Evolutionary conservation across 139 green algal genomes (phyloP).

Genomic region (Yamagishiella unicocca): DNA sequence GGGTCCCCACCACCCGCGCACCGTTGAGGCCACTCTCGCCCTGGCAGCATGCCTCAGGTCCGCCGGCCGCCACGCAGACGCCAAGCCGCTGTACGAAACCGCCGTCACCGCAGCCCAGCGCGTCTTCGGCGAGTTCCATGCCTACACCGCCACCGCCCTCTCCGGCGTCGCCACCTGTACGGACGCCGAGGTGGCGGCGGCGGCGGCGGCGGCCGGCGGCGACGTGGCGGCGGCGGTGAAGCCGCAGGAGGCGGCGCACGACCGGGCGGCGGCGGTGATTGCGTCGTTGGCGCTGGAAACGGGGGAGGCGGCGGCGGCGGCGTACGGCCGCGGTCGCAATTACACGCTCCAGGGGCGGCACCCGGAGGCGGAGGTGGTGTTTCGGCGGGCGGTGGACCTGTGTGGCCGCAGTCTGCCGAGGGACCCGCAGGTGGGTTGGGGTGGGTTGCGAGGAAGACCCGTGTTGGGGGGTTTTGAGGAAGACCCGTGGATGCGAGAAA

Average conservation of each 20-base stretch:
- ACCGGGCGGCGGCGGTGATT: conserved; percentile 10
- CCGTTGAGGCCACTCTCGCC: conserved; percentile 31
- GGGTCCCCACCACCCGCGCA: conserved; percentile 29
- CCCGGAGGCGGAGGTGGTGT: conserved; percentile 35
- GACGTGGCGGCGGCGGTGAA: not conserved
- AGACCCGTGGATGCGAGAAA: too few relatives aligned
- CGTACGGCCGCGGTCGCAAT: conserved; percentile 13
- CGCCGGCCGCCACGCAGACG: conserved; percentile 6
- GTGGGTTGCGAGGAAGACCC: too few relatives aligned
- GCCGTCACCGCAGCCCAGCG: not conserved
- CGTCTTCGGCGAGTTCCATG: conserved; percentile 43
- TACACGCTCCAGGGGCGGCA: conserved; percentile 20
- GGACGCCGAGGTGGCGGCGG: conserved; percentile 11
- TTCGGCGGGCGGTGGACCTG: conserved; percentile 36
- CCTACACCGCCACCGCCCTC: conserved; percentile 7
- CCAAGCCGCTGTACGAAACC: conserved; percentile 6
- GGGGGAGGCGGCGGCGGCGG: conserved; percentile 7
- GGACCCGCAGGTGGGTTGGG: conserved; percentile 27
- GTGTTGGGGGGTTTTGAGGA: too few relatives aligned
- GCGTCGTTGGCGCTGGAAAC: not conserved
- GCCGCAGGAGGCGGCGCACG: conserved; percentile 2
- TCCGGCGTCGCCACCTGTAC: conserved; percentile 20
- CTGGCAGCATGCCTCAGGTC: conserved; percentile 6
- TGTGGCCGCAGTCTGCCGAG: conserved; percentile 1
- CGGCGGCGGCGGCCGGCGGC: not conserved